Evolutionary conservation across 148 eudicot species (phyloP), one percentile per base, ranked within the genome.

Genomic region (Beta vulgaris): DNA sequence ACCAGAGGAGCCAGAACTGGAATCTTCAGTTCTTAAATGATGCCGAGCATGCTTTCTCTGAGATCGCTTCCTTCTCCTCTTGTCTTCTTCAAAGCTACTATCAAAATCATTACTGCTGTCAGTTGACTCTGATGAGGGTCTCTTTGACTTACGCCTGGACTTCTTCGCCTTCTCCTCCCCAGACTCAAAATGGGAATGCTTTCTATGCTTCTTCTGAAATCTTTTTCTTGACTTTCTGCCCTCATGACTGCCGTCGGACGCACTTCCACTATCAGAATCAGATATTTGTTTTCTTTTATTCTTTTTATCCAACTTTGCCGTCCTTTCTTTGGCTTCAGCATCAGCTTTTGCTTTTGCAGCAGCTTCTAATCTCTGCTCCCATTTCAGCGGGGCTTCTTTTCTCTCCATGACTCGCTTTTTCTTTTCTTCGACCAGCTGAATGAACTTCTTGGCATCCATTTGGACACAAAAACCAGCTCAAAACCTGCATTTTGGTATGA

Each of bases 401-500:
- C 82, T 91, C 67, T 90, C 98, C 80, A 91, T 49, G 64, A 85
- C 78, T 66, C 87, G 85, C 86, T 84, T 90, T 88, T 88, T 91
- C 77, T 90, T 93, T 85, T 93, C 97, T 87, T 93, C 98, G 51
- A 93, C 91, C 87, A 93, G 18, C 83, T 90, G 97, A 73, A 93
- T 85, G 81, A 93, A 93, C 83, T 85, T 93, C 90, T 93, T 93
- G 89, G 90, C 82, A 87, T 93, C 98, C 98, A 93, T 93, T 73
- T 62, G 71, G 80, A 85, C 57, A 77, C 59, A 77, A 88, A 88
- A 85, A 85, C 83, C 85, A 91, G 86, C 79, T 71, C 76, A 89
- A 91, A 85, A 81, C 34, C 98, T 93, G 97, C 98, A 93, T 93
- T 84, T 87, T 91, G 95, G 97, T 88, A 90, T 91, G 98, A 87